A percentile compares a stretch with the other conserved stretches of the same genome.
phyloP scores from a whole-genome alignment of 805 yeast genomes.

The Metschnikowia borealis region DNA sequence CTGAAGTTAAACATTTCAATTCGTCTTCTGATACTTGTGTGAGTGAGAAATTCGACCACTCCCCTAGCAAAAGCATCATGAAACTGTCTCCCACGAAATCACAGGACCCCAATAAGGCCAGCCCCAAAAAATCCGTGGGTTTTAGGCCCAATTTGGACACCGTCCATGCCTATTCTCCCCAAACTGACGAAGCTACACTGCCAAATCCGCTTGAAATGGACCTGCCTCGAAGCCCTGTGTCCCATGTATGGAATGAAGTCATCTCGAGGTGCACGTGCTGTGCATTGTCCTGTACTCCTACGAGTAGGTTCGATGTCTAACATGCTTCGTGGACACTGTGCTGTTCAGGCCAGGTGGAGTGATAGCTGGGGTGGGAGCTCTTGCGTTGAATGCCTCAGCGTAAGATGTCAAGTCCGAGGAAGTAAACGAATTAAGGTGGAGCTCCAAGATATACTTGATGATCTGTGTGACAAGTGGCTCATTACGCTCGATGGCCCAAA shows the following conservation, averaged over 20 bases:
- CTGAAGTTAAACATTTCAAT: constrained; percentile 24
- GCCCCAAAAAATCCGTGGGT: constrained; percentile 39
- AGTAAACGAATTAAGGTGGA: constrained; percentile 53
- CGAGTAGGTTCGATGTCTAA: too few species aligned
- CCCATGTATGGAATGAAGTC: constrained; percentile 15
- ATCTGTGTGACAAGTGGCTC: constrained; percentile 67
- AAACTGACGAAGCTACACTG: not conserved
- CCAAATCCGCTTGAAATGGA: too few species aligned
- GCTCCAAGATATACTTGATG: constrained; percentile 54
- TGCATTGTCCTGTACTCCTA: too few species aligned
- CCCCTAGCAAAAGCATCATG: constrained; percentile 41
- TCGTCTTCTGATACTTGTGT: constrained; percentile 42
- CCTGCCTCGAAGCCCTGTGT: not conserved
- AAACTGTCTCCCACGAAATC: constrained; percentile 9
- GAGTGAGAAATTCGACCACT: constrained; percentile 24
- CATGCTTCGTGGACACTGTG: constrained; percentile 23
- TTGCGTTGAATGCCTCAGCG: constrained; percentile 43
- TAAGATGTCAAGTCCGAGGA: constrained; percentile 35
- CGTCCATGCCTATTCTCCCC: constrained; percentile 9
- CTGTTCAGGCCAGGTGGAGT: constrained; percentile 57
- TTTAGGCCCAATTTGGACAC: constrained; percentile 21
- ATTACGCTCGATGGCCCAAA: constrained; percentile 61
- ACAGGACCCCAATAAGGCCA: constrained; percentile 9
- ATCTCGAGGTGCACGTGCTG: too few species aligned
- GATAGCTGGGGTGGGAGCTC: constrained; percentile 57